Evolutionary conservation across 2,329 filamentous ascomycete genomes (phyloP).

Genomic region (Fusarium odoratissimum): DNA sequence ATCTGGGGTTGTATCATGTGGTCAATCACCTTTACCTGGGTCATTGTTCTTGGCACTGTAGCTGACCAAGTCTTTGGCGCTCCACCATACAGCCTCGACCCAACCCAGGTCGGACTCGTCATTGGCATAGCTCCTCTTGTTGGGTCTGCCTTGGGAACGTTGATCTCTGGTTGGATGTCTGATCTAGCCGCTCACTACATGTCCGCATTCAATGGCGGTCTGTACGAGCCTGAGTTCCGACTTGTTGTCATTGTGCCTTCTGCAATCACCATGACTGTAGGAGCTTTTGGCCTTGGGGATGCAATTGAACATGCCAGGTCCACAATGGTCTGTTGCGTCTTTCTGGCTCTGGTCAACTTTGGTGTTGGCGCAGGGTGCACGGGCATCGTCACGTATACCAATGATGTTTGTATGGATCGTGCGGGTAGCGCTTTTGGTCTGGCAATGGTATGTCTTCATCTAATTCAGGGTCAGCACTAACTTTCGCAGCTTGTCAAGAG

Average conservation of each 20-base stretch:
- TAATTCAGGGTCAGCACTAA: neutral
- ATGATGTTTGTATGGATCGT: neutral
- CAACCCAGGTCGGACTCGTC: neutral
- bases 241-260: neutral
- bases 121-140: constrained; percentile 1
- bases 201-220: neutral
- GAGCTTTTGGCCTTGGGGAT: neutral
- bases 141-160: neutral
- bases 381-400: constrained; percentile 3
- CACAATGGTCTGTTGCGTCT: neutral
- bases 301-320: neutral
- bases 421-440: neutral
- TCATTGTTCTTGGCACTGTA: neutral
- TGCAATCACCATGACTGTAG: neutral
- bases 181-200: neutral
- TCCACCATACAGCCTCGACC: neutral
- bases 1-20: neutral
- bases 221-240: constrained; percentile 3
- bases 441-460: neutral
- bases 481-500: neutral
- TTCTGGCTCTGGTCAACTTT: constrained; percentile 1
- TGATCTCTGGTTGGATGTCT: neutral
- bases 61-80: neutral
- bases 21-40: constrained; percentile 14
- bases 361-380: neutral